phyloP scores from a whole-genome alignment of 495 filamentous ascomycete species.

The Penicillium daleae region DNA sequence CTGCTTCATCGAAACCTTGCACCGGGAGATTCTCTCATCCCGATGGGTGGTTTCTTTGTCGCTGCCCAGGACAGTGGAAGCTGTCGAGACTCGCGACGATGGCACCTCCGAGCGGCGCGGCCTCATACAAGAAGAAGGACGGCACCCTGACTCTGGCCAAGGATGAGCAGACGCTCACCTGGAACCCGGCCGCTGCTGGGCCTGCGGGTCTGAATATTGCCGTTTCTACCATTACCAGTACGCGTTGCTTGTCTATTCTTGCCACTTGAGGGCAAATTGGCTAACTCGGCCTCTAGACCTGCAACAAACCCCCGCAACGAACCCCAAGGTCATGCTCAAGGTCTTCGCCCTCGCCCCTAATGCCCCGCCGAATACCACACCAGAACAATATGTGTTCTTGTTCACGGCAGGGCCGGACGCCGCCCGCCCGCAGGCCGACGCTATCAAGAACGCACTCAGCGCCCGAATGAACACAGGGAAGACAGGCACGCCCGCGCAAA shows the following conservation, averaged over 20 bases:
- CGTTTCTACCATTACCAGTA: conserved; percentile 80
- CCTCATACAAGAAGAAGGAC: conserved; percentile 95
- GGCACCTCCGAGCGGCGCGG: conserved; percentile 67
- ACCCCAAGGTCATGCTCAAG: conserved; percentile 87
- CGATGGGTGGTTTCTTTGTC: conserved; percentile 49
- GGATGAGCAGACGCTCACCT: conserved; percentile 73
- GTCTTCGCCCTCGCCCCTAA: conserved; percentile 71
- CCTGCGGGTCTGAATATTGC: conserved; percentile 65
- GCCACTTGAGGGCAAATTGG: conserved; percentile 11
- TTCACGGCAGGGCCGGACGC: conserved; percentile 80
- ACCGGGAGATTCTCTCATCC: conserved; percentile 38
- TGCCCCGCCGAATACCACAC: conserved; percentile 47
- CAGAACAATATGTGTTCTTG: conserved; percentile 77
- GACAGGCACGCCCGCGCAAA: conserved; percentile 47
- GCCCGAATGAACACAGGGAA: conserved; percentile 72
- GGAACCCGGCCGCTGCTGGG: conserved; percentile 65
- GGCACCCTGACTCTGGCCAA: conserved; percentile 74
- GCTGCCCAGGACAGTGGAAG: conserved; percentile 48
- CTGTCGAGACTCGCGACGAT: conserved; percentile 48
- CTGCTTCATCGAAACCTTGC: conserved; percentile 16
- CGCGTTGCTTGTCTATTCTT: conserved; percentile 26
- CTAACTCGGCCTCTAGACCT: conserved; percentile 55
- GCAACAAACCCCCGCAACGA: conserved; percentile 84
- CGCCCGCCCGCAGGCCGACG: conserved; percentile 80
- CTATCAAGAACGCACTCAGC: conserved; percentile 81